A percentile compares a stretch with the other conserved stretches of the same genome.
These are phyloP conservation scores for Pseudonitzschia delicatissima DNA, from an alignment of 108 stramenopile species.

Conservation along the genomic window DNA sequence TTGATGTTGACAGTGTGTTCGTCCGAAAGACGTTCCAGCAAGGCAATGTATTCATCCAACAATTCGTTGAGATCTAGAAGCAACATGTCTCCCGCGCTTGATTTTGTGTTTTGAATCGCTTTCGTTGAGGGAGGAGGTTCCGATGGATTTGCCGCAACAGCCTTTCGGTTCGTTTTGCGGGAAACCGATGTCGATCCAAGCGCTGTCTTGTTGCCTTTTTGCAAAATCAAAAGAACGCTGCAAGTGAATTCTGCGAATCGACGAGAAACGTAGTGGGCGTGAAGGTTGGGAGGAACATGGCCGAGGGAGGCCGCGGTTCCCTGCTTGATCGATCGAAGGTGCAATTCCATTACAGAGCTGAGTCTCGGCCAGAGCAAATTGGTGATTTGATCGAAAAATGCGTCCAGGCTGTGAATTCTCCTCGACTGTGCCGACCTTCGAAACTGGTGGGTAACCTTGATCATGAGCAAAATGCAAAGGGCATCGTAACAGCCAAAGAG, in stretches of 20 bases:
- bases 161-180: not conserved
- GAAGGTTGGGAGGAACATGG: constrained; percentile 70
- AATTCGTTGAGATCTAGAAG: constrained; percentile 74
- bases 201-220: constrained; percentile 63
- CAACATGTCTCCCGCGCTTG: constrained; percentile 83
- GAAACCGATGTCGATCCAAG: not conserved
- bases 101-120: constrained; percentile 18
- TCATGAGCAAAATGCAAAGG: constrained; percentile 94
- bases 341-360: constrained; percentile 91
- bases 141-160: not conserved
- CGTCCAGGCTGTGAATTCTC: constrained; percentile 84
- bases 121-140: not conserved
- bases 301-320: constrained; percentile 87
- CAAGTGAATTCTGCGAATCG: constrained; percentile 97
- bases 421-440: constrained; percentile 87
- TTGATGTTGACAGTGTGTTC: constrained; percentile 83
- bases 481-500: constrained; percentile 94
- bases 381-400: constrained; percentile 90
- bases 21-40: constrained; percentile 83
- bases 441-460: constrained; percentile 91
- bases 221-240: constrained; percentile 85
- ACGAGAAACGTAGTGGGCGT: constrained; percentile 93
- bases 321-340: constrained; percentile 81
- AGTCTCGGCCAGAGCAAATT: constrained; percentile 96
- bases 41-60: constrained; percentile 65